phyloP scores from a whole-genome alignment of 1,139 yeast species.

The Taphrina pruni region DNA sequence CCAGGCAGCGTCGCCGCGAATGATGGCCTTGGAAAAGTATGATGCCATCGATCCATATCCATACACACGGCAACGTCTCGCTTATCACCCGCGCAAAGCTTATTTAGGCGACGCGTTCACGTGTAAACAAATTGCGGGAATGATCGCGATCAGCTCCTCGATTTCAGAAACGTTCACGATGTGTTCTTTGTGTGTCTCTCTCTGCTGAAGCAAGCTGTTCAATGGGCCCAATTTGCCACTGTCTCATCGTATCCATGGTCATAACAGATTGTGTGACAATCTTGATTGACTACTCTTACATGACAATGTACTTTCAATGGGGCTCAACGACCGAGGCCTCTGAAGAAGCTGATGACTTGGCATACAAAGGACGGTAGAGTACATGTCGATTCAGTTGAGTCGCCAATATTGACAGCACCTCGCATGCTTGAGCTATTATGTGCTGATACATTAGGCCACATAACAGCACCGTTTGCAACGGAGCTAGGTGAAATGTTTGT shows the following conservation, averaged over 20 bases:
- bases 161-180: background rate
- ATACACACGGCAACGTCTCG: too few relatives aligned
- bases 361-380: background rate
- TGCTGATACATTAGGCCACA: background rate
- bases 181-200: too few relatives aligned
- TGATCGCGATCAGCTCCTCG: background rate
- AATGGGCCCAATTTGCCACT: too few relatives aligned
- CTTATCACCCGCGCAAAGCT: background rate
- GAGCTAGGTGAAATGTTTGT: background rate
- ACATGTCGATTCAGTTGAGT: background rate
- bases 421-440: background rate
- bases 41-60: too few relatives aligned
- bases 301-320: background rate
- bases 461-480: background rate
- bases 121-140: background rate
- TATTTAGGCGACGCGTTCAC: background rate
- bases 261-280: background rate
- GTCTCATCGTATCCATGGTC: too few relatives aligned
- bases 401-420: background rate
- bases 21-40: too few relatives aligned
- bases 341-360: constrained; percentile 6
- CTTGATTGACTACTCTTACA: background rate
- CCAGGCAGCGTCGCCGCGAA: too few relatives aligned
- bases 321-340: background rate
- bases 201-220: too few relatives aligned